Conservation (phyloP, 2,329 filamentous ascomycete species). For the Calonectria honghensis region DNA sequence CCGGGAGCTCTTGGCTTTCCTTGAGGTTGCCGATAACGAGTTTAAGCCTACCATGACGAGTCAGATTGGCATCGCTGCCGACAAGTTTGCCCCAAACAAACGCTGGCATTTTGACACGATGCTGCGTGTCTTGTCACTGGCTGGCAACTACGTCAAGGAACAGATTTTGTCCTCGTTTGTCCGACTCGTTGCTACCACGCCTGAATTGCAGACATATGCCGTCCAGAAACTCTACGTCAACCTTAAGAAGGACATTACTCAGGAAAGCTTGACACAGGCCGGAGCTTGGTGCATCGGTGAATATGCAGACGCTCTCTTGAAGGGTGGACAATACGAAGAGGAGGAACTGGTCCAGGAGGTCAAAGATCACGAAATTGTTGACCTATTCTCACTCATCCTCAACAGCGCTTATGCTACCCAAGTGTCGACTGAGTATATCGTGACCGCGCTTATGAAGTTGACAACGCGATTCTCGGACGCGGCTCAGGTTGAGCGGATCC, state of each 20-base stretch:
- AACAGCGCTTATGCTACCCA: constrained; percentile 96
- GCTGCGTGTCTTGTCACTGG: constrained; percentile 92
- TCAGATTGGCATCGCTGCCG: constrained; percentile 97
- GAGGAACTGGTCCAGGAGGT: constrained; percentile 89
- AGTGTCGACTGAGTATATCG: constrained; percentile 94
- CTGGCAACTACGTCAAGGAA: constrained; percentile 98
- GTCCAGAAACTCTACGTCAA: constrained; percentile 95
- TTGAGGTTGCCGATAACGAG: constrained; percentile 98
- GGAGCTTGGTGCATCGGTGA: constrained; percentile 99
- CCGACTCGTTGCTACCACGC: constrained; percentile 93
- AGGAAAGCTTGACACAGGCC: constrained; percentile 94
- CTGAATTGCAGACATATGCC: constrained; percentile 96
- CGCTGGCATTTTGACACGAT: constrained; percentile 99
- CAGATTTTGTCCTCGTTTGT: constrained; percentile 98
- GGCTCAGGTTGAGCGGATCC: constrained; percentile 89
- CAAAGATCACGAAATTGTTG: constrained; percentile 91
- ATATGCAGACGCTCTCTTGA: constrained; percentile 92
- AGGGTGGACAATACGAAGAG: constrained; percentile 93
- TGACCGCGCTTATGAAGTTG: constrained; percentile 95
- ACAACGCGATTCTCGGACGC: constrained; percentile 90
- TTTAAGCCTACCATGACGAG: constrained; percentile 99
- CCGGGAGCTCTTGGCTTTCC: constrained; percentile 92
- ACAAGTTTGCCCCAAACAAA: constrained; percentile 97
- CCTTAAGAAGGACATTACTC: constrained; percentile 96
- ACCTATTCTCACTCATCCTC: constrained; percentile 93